Evolutionary conservation across 768 basidiomycete genomes (phyloP), one percentile per base, ranked within the genome.

Genomic region (Boletus huronensis): DNA sequence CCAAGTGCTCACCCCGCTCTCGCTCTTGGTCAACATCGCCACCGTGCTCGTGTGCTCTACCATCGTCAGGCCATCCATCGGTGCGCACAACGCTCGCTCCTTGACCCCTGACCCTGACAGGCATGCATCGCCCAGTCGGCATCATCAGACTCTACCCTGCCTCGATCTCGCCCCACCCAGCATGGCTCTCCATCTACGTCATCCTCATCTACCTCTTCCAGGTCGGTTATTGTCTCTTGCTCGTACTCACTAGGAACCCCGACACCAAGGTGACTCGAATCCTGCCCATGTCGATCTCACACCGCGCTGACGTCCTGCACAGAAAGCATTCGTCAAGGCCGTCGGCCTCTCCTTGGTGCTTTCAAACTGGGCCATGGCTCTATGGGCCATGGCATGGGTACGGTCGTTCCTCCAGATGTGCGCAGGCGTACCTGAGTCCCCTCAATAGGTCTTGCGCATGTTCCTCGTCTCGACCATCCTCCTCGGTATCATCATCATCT

Each of bases 1-100:
- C 5, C 93, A 97, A 67, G 90, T 96, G 21, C 73, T 94, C 43
- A 93, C 93, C 0, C 93, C 93, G 0, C 75, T 96, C 1, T 88
- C 89, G 2, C 77, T 96, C 9, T 78, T 93, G 59, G 82, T 94
- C 53, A 89, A 89, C 64, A 83, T 95, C 40, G 87, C 85, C 0
- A 77, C 83, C 1, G 75, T 87, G 45, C 63, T 88, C 34, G 79
- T 91, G 5, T 95, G 93, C 65, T 68, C 85, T 0, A 58, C 83
- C 9, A 75, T 93, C 19, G 76, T 87, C 28, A 79, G 74, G 19
- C 93, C 93, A 0, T 82, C 82, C 23, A 76, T 90, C 11, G 67
- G 83, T 79, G 53, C 52, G 72, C 71, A 0, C 5, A 9, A 3
- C 2, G 0, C 21, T 28, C 11, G 9, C 11, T 7, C 28, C 7